Percentiles rank a stretch among this genome's conserved stretches.
Conservation (phyloP, 2,329 filamentous ascomycete species). For the Nigrograna mackinnonii region DNA sequence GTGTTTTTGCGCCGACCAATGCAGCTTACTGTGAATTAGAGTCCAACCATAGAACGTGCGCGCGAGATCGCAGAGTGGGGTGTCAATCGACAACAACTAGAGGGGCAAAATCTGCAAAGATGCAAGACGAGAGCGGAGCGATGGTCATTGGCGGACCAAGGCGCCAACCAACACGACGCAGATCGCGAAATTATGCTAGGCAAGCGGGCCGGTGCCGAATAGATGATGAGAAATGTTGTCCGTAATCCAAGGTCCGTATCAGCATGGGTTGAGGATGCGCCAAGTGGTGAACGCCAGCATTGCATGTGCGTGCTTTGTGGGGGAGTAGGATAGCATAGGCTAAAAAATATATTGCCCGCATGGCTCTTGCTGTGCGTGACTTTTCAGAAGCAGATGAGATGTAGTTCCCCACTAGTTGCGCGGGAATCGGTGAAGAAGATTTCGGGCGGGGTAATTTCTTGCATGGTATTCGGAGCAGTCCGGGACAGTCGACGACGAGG, state of each 20-base stretch:
- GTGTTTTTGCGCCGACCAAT: too few relatives aligned
- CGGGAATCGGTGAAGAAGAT: constrained; percentile 1
- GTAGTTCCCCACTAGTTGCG: neutral
- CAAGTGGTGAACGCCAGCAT: constrained; percentile 1
- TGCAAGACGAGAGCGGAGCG: too few relatives aligned
- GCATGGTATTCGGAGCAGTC: neutral
- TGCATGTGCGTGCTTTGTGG: constrained; percentile 8
- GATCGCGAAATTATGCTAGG: constrained; percentile 3
- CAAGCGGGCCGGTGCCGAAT: constrained; percentile 6
- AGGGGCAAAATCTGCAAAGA: too few relatives aligned
- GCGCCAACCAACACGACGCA: constrained; percentile 2
- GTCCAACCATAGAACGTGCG: too few relatives aligned
- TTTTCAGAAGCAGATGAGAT: neutral
- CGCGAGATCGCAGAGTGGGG: too few relatives aligned
- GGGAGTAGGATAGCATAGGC: constrained; percentile 6
- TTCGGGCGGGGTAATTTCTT: constrained; percentile 5
- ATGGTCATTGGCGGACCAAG: too few relatives aligned
- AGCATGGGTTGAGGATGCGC: constrained; percentile 5
- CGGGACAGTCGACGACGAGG: neutral
- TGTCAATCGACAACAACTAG: too few relatives aligned
- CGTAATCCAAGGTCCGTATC: constrained; percentile 6
- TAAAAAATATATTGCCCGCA: constrained; percentile 7
- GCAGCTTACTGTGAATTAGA: too few relatives aligned
- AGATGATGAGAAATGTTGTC: neutral
- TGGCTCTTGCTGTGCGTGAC: constrained; percentile 2